phyloP scores from a whole-genome alignment of 805 yeast genomes.

The Barnettozyma sp. region DNA sequence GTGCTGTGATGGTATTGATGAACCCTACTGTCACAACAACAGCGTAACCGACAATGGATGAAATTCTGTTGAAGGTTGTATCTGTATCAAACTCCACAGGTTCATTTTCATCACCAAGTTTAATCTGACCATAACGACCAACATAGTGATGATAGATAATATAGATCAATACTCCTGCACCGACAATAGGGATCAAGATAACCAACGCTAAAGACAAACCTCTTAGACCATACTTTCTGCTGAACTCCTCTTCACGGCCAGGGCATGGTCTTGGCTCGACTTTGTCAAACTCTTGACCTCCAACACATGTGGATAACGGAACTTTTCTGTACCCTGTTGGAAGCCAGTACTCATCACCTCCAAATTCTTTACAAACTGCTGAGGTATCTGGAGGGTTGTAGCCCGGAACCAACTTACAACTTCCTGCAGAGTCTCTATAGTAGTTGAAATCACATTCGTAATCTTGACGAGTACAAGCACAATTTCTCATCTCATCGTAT shows the following conservation, averaged over 20 bases:
- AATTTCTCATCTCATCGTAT: slow-evolving; percentile 50
- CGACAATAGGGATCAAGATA: slow-evolving; percentile 47
- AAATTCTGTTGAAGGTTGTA: slow-evolving; percentile 49
- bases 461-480: slow-evolving; percentile 81
- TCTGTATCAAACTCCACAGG: slow-evolving; percentile 59
- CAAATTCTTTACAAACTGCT: slow-evolving; percentile 50
- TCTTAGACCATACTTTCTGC: slow-evolving; percentile 45
- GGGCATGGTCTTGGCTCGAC: slow-evolving; percentile 74
- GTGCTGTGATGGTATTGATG: slow-evolving; percentile 15
- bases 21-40: slow-evolving; percentile 27
- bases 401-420: slow-evolving; percentile 80
- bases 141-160: slow-evolving; percentile 78
- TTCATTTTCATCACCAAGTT: slow-evolving; percentile 74
- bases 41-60: slow-evolving; percentile 26
- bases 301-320: slow-evolving; percentile 79
- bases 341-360: slow-evolving; percentile 63
- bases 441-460: slow-evolving; percentile 93
- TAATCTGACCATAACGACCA: slow-evolving; percentile 77
- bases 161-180: slow-evolving; percentile 50
- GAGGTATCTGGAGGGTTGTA: slow-evolving; percentile 57
- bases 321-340: slow-evolving; percentile 91
- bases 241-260: slow-evolving; percentile 66
- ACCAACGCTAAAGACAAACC: slow-evolving; percentile 49
- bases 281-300: slow-evolving; percentile 67
- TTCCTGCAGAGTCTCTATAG: slow-evolving; percentile 63